Percentiles rank a stretch among this genome's conserved stretches.
Evolutionary conservation across 352 stramenopile species (phyloP).

Genomic region (Globisporangium solare): DNA sequence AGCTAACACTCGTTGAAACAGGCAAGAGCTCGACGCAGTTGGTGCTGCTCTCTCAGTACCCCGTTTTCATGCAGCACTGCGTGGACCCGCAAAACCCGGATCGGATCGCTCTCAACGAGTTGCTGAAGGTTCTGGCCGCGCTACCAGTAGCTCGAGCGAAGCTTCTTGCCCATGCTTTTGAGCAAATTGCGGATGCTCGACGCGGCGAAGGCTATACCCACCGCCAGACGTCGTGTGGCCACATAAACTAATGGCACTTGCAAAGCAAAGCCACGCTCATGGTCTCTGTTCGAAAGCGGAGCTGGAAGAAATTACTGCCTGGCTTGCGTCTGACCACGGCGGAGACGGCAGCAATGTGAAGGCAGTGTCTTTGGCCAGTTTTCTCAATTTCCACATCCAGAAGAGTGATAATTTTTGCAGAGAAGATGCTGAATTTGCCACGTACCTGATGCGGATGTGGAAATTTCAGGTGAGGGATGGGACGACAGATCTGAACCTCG

Average conservation of each 20-base stretch:
- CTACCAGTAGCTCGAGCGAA: conserved; percentile 32
- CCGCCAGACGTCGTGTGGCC: conserved; percentile 42
- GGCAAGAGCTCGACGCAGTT: neutral
- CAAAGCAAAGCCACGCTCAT: conserved; percentile 43
- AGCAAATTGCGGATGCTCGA: conserved; percentile 46
- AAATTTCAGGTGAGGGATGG: conserved; percentile 25
- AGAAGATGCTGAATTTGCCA: conserved; percentile 61
- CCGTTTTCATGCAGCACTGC: conserved; percentile 49
- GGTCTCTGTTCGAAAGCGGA: conserved; percentile 29
- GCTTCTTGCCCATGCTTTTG: conserved; percentile 43
- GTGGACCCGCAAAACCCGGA: conserved; percentile 17
- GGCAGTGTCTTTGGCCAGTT: conserved; percentile 27
- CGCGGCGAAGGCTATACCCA: conserved; percentile 35
- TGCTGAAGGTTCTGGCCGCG: conserved; percentile 32
- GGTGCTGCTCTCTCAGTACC: conserved; percentile 37
- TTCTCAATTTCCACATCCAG: conserved; percentile 42
- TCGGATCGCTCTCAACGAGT: conserved; percentile 22
- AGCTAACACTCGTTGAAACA: neutral
- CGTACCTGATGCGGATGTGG: conserved; percentile 60
- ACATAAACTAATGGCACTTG: conserved; percentile 37
- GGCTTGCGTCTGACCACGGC: conserved; percentile 20
- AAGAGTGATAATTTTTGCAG: conserved; percentile 38
- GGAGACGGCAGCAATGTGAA: neutral
- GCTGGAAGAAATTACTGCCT: conserved; percentile 24
- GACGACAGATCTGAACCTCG: neutral